Conservation (phyloP, 148 eudicot species). For the Pouteria glomerata region DNA sequence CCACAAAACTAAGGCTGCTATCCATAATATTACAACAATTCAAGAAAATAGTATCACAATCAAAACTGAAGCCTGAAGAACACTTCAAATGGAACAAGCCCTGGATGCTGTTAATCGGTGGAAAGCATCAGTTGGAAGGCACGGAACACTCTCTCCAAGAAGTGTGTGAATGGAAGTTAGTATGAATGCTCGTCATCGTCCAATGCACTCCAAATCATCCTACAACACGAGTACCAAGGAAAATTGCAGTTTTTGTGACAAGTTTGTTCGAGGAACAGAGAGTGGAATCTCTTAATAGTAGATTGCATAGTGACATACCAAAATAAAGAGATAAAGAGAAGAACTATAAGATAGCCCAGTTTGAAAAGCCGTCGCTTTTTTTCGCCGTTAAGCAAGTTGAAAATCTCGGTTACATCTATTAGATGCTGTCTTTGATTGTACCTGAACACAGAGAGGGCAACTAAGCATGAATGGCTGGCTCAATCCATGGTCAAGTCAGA, state of each 20-base stretch:
- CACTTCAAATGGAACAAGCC: no score
- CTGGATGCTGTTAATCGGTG: no score
- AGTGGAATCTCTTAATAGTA: no score
- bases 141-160: neutral
- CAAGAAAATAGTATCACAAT: no score
- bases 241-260: no score
- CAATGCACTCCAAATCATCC: slow-evolving; percentile 24
- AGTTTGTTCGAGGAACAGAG: no score
- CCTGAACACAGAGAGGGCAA: slow-evolving; percentile 32
- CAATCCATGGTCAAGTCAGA: neutral
- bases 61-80: no score
- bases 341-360: slow-evolving; percentile 63
- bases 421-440: slow-evolving; percentile 67
- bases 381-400: slow-evolving; percentile 78
- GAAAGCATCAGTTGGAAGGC: neutral
- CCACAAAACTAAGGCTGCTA: no score
- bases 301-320: slow-evolving; percentile 38
- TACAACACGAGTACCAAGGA: neutral
- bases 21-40: no score
- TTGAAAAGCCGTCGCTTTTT: slow-evolving; percentile 84
- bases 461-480: neutral
- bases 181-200: slow-evolving; percentile 16
- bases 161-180: neutral
- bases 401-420: slow-evolving; percentile 90
- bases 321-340: slow-evolving; percentile 75